Evolutionary conservation across 345 rosid genomes (phyloP).

Genomic region (Odontarrhena argentea): DNA sequence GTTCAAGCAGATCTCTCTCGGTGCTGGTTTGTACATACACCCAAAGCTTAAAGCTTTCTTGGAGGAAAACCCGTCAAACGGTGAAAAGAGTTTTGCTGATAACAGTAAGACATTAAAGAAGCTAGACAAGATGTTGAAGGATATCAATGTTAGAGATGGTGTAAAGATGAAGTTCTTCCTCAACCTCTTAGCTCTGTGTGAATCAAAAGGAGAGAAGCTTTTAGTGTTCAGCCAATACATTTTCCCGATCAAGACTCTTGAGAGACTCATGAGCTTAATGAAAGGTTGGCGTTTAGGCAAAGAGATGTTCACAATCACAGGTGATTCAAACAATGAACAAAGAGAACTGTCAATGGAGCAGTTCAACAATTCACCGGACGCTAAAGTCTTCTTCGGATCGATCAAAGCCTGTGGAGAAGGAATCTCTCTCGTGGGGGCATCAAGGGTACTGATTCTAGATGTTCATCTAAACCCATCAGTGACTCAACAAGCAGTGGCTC

Average conservation of each 20-base stretch:
- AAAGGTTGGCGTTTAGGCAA: conserved; percentile 67
- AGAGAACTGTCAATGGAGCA: conserved; percentile 79
- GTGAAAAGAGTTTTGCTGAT: conserved; percentile 37
- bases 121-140: conserved; percentile 60
- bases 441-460: conserved; percentile 74
- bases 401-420: conserved; percentile 97
- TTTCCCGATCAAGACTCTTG: conserved; percentile 66
- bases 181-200: conserved; percentile 63
- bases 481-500: conserved; percentile 90
- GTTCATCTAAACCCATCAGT: conserved; percentile 95
- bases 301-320: conserved; percentile 74
- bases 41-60: conserved; percentile 52
- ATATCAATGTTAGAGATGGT: conserved; percentile 63
- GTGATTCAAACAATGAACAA: conserved; percentile 68
- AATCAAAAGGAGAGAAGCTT: conserved; percentile 65
- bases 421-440: conserved; percentile 92
- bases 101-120: conserved; percentile 43
- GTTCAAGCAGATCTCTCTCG: conserved; percentile 67
- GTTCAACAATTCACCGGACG: conserved; percentile 71
- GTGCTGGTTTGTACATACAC: conserved; percentile 71
- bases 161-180: conserved; percentile 81
- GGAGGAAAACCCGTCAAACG: conserved; percentile 22
- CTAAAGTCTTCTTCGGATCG: conserved; percentile 86
- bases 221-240: conserved; percentile 90
- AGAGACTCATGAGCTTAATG: conserved; percentile 50